phyloP scores from a whole-genome alignment of 768 basidiomycete genomes.

The Russula griseocarnosa region DNA sequence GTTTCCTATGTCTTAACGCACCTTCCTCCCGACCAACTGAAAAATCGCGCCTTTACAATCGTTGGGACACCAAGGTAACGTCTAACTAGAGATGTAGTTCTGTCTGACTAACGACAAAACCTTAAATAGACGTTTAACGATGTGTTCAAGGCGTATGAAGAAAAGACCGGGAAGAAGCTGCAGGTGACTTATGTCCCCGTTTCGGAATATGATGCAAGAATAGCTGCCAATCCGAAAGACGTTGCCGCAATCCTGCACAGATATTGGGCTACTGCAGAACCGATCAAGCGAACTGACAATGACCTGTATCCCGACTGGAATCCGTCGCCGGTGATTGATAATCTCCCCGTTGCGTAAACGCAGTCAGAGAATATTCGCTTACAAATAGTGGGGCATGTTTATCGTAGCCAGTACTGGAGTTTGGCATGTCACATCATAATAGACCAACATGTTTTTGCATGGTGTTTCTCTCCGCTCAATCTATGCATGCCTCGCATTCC shows the following conservation, averaged over 20 bases:
- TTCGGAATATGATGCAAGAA: conserved; percentile 11
- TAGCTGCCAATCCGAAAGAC: conserved; percentile 23
- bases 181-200: conserved; percentile 23
- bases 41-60: not conserved
- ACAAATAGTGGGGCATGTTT: not conserved
- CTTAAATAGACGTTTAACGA: conserved; percentile 25
- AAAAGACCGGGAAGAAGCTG: conserved; percentile 26
- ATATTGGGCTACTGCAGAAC: conserved; percentile 19
- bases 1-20: not conserved
- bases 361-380: not conserved
- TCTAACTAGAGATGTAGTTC: not conserved
- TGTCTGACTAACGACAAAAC: not conserved
- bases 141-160: conserved; percentile 25
- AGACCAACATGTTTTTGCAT: no score
- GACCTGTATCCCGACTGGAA: conserved; percentile 29
- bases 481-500: no score
- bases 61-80: not conserved
- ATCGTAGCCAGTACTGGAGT: no score
- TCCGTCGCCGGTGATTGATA: conserved; percentile 11
- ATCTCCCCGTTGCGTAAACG: not conserved
- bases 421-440: no score
- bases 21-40: not conserved
- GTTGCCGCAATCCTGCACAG: conserved; percentile 10
- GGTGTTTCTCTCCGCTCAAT: no score
- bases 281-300: conserved; percentile 16